These are phyloP conservation scores for Boletales sp. DNA, from an alignment of 768 basidiomycete species.

Conservation along the genomic window DNA sequence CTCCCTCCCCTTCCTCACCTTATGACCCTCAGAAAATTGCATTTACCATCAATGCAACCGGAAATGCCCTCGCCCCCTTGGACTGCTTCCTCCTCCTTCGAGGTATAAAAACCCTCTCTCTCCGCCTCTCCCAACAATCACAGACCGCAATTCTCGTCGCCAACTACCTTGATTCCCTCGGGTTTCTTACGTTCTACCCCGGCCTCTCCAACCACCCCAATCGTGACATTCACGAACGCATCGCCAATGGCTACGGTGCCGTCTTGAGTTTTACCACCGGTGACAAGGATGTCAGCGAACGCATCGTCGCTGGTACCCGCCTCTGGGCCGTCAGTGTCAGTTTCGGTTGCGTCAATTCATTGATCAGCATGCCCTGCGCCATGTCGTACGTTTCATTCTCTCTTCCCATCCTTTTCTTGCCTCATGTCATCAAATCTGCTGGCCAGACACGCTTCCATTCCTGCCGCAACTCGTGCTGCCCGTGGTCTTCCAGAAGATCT, in stretches of 20 bases:
- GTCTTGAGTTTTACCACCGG: slow-evolving; percentile 95
- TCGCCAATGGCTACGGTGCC: slow-evolving; percentile 88
- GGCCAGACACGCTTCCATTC: slow-evolving; percentile 88
- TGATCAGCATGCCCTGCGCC: slow-evolving; percentile 98
- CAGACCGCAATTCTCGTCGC: slow-evolving; percentile 79
- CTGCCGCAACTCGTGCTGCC: slow-evolving; percentile 90
- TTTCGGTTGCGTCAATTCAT: slow-evolving; percentile 95
- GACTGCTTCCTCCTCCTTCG: slow-evolving; percentile 95
- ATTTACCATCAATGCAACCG: slow-evolving; percentile 89
- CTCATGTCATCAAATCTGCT: background rate
- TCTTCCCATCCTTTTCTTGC: background rate
- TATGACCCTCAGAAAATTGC: slow-evolving; percentile 63
- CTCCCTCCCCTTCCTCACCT: background rate
- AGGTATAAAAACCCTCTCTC: slow-evolving; percentile 92
- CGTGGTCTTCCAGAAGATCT: slow-evolving; percentile 98
- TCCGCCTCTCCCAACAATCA: slow-evolving; percentile 96
- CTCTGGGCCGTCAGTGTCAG: slow-evolving; percentile 98
- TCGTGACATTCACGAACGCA: slow-evolving; percentile 83
- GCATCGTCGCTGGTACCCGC: slow-evolving; percentile 87
- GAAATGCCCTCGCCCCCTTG: slow-evolving; percentile 92
- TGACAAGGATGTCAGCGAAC: slow-evolving; percentile 85
- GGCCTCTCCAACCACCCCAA: slow-evolving; percentile 81
- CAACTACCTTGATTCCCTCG: slow-evolving; percentile 76
- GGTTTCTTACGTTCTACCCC: slow-evolving; percentile 91
- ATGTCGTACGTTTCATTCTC: slow-evolving; percentile 81